A percentile compares a stretch with the other conserved stretches of the same genome.
Evolutionary conservation across 805 yeast species (phyloP).

Genomic region (Wickerhamiella australiensis): DNA sequence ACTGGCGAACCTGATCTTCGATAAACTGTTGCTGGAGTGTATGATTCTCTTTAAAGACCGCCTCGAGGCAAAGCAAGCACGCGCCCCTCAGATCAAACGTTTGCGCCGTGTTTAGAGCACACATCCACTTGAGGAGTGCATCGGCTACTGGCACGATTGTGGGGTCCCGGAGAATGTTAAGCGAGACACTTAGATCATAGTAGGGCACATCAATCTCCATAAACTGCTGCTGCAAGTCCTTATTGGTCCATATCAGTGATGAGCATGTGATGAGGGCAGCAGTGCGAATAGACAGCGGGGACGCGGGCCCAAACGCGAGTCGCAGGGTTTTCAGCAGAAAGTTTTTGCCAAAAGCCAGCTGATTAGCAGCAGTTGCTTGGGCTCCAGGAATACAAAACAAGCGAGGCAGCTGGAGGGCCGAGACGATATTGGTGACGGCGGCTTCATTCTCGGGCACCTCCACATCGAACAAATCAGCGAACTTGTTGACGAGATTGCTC

Average conservation of each 20-base stretch:
- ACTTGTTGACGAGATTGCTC: conserved; percentile 59
- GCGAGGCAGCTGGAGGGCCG: conserved; percentile 59
- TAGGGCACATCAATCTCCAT: conserved; percentile 84
- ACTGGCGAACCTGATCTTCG: conserved; percentile 47
- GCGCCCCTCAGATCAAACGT: conserved; percentile 71
- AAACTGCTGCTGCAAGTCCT: conserved; percentile 55
- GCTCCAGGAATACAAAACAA: conserved; percentile 64
- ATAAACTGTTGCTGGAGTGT: conserved; percentile 53
- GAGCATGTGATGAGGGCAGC: conserved; percentile 63
- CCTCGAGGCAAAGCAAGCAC: conserved; percentile 50
- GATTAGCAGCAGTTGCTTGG: conserved; percentile 50
- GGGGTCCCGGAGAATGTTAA: conserved; percentile 24
- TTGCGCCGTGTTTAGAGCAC: conserved; percentile 70
- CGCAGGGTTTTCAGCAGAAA: conserved; percentile 54
- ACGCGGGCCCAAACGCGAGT: conserved; percentile 50
- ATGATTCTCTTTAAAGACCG: conserved; percentile 53
- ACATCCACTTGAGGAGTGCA: conserved; percentile 73
- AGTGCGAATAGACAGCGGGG: conserved; percentile 56
- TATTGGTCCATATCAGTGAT: conserved; percentile 57
- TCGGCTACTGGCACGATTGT: conserved; percentile 52
- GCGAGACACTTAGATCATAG: conserved; percentile 58
- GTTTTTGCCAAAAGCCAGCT: conserved; percentile 44
- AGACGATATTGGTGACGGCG: conserved; percentile 49
- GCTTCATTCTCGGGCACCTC: conserved; percentile 69
- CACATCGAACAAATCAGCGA: conserved; percentile 51